Conservation (phyloP, 2,329 filamentous ascomycete species). For the Pseudonectria buxi region DNA sequence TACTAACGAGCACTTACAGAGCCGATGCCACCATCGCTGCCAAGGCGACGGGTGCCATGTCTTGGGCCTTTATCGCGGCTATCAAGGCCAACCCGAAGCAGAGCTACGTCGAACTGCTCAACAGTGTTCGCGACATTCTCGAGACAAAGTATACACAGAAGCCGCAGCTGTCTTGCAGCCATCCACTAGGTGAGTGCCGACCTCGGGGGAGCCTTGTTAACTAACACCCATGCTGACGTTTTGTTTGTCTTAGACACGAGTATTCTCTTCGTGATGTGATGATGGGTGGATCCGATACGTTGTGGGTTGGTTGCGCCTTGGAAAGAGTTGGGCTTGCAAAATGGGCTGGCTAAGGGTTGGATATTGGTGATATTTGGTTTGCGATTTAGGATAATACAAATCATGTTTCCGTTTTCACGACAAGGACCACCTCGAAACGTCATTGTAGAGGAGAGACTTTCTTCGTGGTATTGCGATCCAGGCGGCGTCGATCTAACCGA, state of each 20-base stretch:
- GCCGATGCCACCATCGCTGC: conserved; percentile 84
- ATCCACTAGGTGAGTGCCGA: conserved; percentile 72
- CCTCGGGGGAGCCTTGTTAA: too few relatives aligned
- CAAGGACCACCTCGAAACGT: too few relatives aligned
- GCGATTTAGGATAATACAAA: too few relatives aligned
- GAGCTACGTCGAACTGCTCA: conserved; percentile 91
- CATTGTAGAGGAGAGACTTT: too few relatives aligned
- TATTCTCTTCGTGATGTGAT: conserved; percentile 59
- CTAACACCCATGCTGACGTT: conserved; percentile 1
- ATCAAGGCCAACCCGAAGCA: conserved; percentile 91
- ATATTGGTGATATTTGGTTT: too few relatives aligned
- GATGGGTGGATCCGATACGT: too few relatives aligned
- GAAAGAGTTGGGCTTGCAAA: too few relatives aligned
- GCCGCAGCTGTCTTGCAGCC: conserved; percentile 91
- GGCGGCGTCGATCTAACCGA: too few relatives aligned
- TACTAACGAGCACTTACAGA: conserved; percentile 25
- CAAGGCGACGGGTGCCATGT: conserved; percentile 95
- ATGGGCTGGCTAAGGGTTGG: too few relatives aligned
- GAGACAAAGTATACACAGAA: conserved; percentile 86
- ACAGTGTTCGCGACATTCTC: conserved; percentile 88
- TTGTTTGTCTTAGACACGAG: conserved; percentile 47
- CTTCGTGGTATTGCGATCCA: too few relatives aligned
- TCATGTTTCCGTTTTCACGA: too few relatives aligned
- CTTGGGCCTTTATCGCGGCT: conserved; percentile 88
- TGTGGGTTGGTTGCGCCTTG: too few relatives aligned